Evolutionary conservation across 495 filamentous ascomycete species (phyloP), one percentile per base, ranked within the genome.

Genomic region (Penicillium canariense): DNA sequence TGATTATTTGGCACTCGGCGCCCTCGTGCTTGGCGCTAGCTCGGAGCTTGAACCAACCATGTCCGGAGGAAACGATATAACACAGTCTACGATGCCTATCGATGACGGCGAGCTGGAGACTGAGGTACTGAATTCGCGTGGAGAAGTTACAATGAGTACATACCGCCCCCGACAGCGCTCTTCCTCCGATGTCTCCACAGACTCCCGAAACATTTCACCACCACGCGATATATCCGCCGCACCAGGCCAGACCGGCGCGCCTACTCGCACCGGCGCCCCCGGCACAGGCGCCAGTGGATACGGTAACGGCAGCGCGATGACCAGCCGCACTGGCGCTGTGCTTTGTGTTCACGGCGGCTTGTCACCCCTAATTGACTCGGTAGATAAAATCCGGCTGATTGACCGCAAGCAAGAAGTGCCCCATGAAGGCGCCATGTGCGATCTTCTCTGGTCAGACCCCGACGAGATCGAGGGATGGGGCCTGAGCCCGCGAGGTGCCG

Each of bases 401-500:
- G 94, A 98, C 71, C 85, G 94, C 38, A 98, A 97, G 71, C 94
- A 98, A 72, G 94, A 98, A 71, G 94, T 98, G 3, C 94, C 94
- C 0, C 94, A 98, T 70, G 94, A 98, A 77, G 94, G 94, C 48
- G 90, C 94, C 59, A 98, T 98, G 94, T 98, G 94, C 69, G 94
- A 98, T 73, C 77, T 98, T 5, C 80, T 98, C 12, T 98, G 94
- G 94, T 96, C 90, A 5, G 94, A 98, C 71, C 94, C 94, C 1
- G 94, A 98, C 69, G 94, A 97, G 59, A 97, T 98, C 60, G 93
- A 97, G 67, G 94, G 93, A 40, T 98, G 94, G 94, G 94, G 94
- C 1, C 73, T 97, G 11, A 96, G 90, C 17, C 94, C 94, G 0
- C 89, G 94, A 35, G 94, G 94, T 9, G 94, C 94, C 0, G 94